These are phyloP conservation scores for Pyricularia sp. DNA, from an alignment of 2,329 filamentous ascomycete genomes.

Conservation along the genomic window DNA sequence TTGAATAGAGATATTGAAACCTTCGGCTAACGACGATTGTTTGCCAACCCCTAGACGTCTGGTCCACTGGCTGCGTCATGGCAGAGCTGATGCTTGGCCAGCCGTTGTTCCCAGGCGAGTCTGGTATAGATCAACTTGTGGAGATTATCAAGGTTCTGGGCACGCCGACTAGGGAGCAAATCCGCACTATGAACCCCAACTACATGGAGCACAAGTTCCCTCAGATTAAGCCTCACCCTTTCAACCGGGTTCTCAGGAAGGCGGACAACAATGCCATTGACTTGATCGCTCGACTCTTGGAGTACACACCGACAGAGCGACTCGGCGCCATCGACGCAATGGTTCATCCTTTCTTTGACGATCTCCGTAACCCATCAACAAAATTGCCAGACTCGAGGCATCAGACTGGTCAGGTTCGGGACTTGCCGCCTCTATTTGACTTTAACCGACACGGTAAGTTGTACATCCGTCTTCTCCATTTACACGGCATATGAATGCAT, in stretches of 20 bases:
- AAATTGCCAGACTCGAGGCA: conserved; percentile 92
- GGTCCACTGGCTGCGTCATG: conserved; percentile 99
- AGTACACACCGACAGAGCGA: conserved; percentile 96
- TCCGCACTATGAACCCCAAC: conserved; percentile 99
- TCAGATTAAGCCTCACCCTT: conserved; percentile 98
- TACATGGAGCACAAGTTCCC: conserved; percentile 99
- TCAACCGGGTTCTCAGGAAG: conserved; percentile 98
- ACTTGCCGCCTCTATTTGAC: conserved; percentile 83
- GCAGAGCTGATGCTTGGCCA: conserved; percentile 98
- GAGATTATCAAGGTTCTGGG: conserved; percentile 99
- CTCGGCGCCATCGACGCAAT: conserved; percentile 91
- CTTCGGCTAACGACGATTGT: neutral
- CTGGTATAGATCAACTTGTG: conserved; percentile 94
- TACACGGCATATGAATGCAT: neutral
- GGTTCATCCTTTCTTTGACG: conserved; percentile 98
- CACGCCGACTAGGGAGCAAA: conserved; percentile 93
- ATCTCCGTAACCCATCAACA: conserved; percentile 84
- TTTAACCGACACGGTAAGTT: conserved; percentile 85
- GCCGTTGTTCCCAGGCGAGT: conserved; percentile 95
- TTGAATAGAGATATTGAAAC: neutral
- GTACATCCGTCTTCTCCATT: conserved; percentile 3
- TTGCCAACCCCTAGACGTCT: conserved; percentile 61
- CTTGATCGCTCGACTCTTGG: conserved; percentile 83
- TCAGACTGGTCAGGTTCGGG: conserved; percentile 67
- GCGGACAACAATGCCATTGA: conserved; percentile 89